Evolutionary conservation across 129 eudicot species (phyloP), one percentile per base, ranked within the genome.

Genomic region (Artemisia argyi): DNA sequence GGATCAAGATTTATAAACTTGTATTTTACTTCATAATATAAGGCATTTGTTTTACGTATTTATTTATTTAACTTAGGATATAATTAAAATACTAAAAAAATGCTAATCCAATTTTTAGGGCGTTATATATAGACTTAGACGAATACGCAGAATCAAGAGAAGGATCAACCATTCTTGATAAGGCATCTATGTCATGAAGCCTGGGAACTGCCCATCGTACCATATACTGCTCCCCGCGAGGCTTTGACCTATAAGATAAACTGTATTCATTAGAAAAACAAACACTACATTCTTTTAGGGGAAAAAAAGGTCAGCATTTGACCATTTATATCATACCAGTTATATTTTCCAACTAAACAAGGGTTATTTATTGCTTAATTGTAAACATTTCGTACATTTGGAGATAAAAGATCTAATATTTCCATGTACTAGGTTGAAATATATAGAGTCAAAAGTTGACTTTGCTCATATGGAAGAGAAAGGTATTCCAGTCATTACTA

Each of bases 141-240:
- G 97, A 80, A 73, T 82, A 91, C 16, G 88, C 74, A 35, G 91
- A 88, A 11, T 82, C 71, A 46, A 91, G 72, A 16, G 89, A 79
- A 71, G 91, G 95, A 52, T 91, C 97, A 17, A 91, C 97, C 97
- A 91, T 91, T 59, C 85, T 83, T 16, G 88, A 87, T 28, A 91
- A 75, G n/a, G 95, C 86, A 78, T 91, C 95, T 53, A 91, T 91
- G 67, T 91, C 95, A 57, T 88, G 93, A 78, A 91, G 91, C 59
- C 71, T 83, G 28, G 91, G 85, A 57, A 83, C 81, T 4, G 92
- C 97, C 97, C 97, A 91, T 86, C 92, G 75, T 24, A 83, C 97
- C 59, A 91, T 85, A 79, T 59, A 83, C 68, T 88, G 97, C 83
- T 88, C 97, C 71, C 86, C 89, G 42, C 89, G 87, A 61, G 97